These are phyloP conservation scores for Hypomyces rosellus DNA, from an alignment of 2,329 filamentous ascomycete species.

Conservation along the genomic window DNA sequence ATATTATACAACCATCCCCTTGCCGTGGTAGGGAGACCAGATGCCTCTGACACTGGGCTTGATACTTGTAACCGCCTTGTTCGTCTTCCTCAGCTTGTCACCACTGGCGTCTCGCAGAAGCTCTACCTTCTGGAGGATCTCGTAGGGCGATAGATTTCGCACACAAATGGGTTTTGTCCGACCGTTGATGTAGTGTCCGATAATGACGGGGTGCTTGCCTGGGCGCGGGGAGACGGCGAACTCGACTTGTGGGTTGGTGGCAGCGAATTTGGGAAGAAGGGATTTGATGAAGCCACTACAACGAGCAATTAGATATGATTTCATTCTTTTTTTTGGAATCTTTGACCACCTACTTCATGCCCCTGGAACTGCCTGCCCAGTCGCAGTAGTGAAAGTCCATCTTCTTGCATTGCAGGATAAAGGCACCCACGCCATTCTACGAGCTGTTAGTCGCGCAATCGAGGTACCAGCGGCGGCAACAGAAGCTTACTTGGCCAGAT, in stretches of 20 bases:
- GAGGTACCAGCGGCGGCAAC: background rate
- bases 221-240: constrained; percentile 86
- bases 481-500: constrained; percentile 41
- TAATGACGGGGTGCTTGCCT: constrained; percentile 81
- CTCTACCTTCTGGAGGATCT: constrained; percentile 75
- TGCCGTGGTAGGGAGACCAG: constrained; percentile 65
- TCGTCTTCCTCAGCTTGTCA: constrained; percentile 60
- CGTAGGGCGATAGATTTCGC: constrained; percentile 71
- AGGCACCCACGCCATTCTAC: constrained; percentile 93
- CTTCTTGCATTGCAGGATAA: constrained; percentile 94
- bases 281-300: constrained; percentile 73
- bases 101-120: constrained; percentile 68
- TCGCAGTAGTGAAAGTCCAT: constrained; percentile 97
- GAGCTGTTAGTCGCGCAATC: constrained; percentile 12
- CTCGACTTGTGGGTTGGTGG: constrained; percentile 79
- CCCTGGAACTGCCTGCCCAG: constrained; percentile 84
- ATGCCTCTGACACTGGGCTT: constrained; percentile 62
- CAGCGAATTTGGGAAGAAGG: constrained; percentile 69
- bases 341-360: constrained; percentile 70
- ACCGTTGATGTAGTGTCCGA: constrained; percentile 90
- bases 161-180: constrained; percentile 81
- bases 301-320: background rate
- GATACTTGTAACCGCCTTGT: constrained; percentile 58
- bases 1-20: constrained; percentile 45
- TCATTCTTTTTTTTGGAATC: background rate